Evolutionary conservation across 164 flowering plant species (phyloP), one percentile per base, ranked within the genome.

Genomic region (Stephania yunnanensis): DNA sequence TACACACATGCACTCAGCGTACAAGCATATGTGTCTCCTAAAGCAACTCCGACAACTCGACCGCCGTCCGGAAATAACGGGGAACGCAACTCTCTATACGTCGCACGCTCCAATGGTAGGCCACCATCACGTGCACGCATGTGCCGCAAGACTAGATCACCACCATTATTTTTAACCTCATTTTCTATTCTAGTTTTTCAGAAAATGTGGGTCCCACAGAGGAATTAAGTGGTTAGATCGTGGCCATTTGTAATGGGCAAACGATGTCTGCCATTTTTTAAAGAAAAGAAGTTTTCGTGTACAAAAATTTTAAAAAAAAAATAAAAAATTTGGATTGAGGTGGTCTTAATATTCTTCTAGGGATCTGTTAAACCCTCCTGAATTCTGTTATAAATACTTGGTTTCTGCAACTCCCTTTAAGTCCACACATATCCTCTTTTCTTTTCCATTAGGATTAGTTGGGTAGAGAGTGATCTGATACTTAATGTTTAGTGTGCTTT

Each of bases 31-130:
- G 53, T 72, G 74, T 72, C 68, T 61, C 69, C 55, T 46, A 46
- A 10, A 3, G 10, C 44, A 0, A 36, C 12, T 20, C 70, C 75
- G 75, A 73, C 75, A 42, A 46, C 70, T 79, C 71, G 86, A 84
- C 87, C 84, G 80, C 73, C 75, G 79, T 83, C 86, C 88, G 87
- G 81, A 73, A 78, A 81, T 80, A 81, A 80, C 87, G 89, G 91
- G 79, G 77, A 80, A 77, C 70, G 4, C 15, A 31, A 68, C 31
- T 11, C 44, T 81, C 81, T 72, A 25, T 25, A 81, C 83, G 73
- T 17, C 80, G 65, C 81, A 72, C 82, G 68, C 78, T 72, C 78
- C 75, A 79, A 53, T 72, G 75, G 25, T 78, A 79, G 86, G 83
- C 80, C 31, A 53, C 75, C 86, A 73, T 71, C 90, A 87, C 88